Evolutionary conservation across 2,329 filamentous ascomycete species (phyloP).

Genomic region (Pseudogymnoascus sp.): DNA sequence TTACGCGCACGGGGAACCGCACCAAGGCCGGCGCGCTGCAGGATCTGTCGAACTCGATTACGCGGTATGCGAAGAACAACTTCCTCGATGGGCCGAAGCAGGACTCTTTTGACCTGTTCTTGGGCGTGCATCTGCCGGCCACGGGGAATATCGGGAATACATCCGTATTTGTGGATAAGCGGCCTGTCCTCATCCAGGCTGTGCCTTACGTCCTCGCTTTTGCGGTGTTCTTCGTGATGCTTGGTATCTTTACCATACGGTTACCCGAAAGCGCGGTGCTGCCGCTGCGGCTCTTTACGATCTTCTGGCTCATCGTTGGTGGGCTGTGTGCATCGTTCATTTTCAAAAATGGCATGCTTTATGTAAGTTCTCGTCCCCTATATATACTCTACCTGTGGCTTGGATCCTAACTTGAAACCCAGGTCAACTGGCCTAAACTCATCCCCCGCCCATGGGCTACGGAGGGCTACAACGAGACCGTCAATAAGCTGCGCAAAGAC

Average conservation of each 20-base stretch:
- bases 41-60: slow-evolving; percentile 80
- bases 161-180: slow-evolving; percentile 71
- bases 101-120: slow-evolving; percentile 90
- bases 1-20: slow-evolving; percentile 84
- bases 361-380: slow-evolving; percentile 53
- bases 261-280: slow-evolving; percentile 67
- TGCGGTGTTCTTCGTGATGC: slow-evolving; percentile 71
- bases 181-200: slow-evolving; percentile 83
- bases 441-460: slow-evolving; percentile 79
- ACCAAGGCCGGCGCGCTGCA: slow-evolving; percentile 78
- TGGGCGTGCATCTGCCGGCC: slow-evolving; percentile 74
- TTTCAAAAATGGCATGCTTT: slow-evolving; percentile 77
- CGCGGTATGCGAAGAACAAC: slow-evolving; percentile 87
- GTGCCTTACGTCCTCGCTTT: slow-evolving; percentile 83
- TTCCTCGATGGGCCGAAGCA: slow-evolving; percentile 89
- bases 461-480: slow-evolving; percentile 82
- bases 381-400: neutral
- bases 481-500: slow-evolving; percentile 74
- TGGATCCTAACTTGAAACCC: slow-evolving; percentile 16
- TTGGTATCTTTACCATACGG: slow-evolving; percentile 64
- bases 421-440: slow-evolving; percentile 98
- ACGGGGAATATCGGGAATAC: slow-evolving; percentile 60
- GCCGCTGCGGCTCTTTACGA: slow-evolving; percentile 70
- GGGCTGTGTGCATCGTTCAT: slow-evolving; percentile 71
- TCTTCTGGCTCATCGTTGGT: slow-evolving; percentile 66